Evolutionary conservation across 1,284 basidiomycete genomes (phyloP), one percentile per base, ranked within the genome.

Genomic region (Sparassis latifolia): DNA sequence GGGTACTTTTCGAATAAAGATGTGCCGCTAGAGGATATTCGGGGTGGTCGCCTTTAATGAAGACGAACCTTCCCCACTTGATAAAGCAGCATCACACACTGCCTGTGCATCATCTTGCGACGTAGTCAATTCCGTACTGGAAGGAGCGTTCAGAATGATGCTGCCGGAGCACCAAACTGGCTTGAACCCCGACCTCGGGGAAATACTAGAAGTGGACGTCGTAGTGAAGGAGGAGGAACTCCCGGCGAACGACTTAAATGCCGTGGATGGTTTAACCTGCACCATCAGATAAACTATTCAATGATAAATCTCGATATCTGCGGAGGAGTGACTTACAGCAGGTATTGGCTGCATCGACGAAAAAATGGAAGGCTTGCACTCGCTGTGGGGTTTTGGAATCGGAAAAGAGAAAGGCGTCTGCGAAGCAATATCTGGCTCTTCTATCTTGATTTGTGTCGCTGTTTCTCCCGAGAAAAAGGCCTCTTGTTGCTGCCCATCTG

Each of bases 221-320:
- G 33, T 5, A 32, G 50, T 47, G 48, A 59, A 62, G 29, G 58
- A 49, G 10, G 54, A 56, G 2, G 49, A 10, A 29, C 44, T 44
- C 38, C 51, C 51, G 10, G 57, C 55, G 44, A 65, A 65, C 4
- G 60, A 60, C 28, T 37, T 37, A 37, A 37, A 37, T 37, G 35
- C 35, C 3, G 56, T 39, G 45, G 62, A 64, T 12, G 62, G 59
- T 42, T 59, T 63, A 42, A 51, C 62, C 64, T 66, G 51, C 1
- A 41, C 6, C 37, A 6, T 30, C 5, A 32, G 12, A n/a, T 20
- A 32, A n/a, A 37, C 20, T 20, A 20, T 20, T 20, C 20, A 7
- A 7, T n/a, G 6, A 32, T 48, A 12, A 40, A 32, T 38, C 27
- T 44, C 27, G 31, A 10, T 38, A 7, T 38, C n/a, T n/a, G 7